Evolutionary conservation across 352 stramenopile genomes (phyloP), one percentile per base, ranked within the genome.

Genomic region (Globisporangium abappressorium): DNA sequence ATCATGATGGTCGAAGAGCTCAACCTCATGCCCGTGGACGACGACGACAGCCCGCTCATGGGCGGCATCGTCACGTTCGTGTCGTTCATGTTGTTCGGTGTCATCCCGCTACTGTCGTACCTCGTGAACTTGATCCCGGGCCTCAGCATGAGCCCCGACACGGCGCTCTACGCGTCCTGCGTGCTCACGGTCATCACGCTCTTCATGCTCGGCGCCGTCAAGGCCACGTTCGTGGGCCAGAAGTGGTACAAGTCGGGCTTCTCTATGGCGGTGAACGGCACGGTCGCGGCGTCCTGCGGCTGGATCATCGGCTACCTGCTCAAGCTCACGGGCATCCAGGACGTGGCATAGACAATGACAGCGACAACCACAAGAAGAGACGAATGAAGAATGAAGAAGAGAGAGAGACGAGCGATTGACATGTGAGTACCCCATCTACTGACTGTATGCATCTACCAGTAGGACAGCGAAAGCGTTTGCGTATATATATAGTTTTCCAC

Each of bases 1-100:
- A 89, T 98, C 61, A 99, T 99, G 96, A 98, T 98, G 94, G 78
- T 95, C 24, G 92, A 98, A 68, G 96, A 99, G 77, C 87, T 99
- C 57, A 91, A 97, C 64, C 76, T 99, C 65, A 96, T 98, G 83
- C 91, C 97, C 1, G 91, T 97, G 36, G 93, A 98, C 65, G 91
- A 98, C 47, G 81, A 98, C 72, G 91, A 98, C 72, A 93, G 92
- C 64, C 85, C 90, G 58, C 67, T 91, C 33, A 90, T 66, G n/a
- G 87, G 87, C 26, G 87, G 93, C 18, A 65, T 97, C 62, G 79
- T 97, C 65, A 98, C 91, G 14, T 98, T 98, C 66, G 59, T 88
- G 20, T 94, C 89, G 20, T 98, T 98, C 69, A 92, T 97, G 72
- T 14, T 90, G 2, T 97, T 97, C 79, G 96, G 96, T 66, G 78